phyloP scores from a whole-genome alignment of 495 filamentous ascomycete genomes.

The Astrocystis sublimbata region DNA sequence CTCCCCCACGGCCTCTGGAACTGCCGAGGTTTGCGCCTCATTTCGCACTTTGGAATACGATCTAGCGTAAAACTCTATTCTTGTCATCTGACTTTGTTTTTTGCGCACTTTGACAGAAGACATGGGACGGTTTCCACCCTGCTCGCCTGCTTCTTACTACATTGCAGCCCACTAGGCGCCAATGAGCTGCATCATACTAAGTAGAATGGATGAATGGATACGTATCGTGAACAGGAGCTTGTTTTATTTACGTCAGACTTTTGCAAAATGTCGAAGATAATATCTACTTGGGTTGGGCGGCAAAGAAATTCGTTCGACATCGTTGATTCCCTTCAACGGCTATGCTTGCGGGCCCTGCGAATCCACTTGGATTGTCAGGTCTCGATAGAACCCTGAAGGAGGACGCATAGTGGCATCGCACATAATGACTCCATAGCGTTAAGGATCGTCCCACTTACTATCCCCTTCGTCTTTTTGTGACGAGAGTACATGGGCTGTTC shows the following conservation, averaged over 20 bases:
- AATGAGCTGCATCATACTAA: no score
- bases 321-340: neutral
- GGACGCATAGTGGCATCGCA: neutral
- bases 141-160: no score
- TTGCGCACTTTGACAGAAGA: neutral
- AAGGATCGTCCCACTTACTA: neutral
- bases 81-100: neutral
- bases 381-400: neutral
- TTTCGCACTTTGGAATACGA: neutral
- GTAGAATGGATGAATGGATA: no score
- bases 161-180: neutral
- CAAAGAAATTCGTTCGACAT: neutral
- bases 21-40: conserved; percentile 9
- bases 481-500: neutral
- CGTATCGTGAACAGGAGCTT: neutral
- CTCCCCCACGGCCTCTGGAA: neutral
- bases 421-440: neutral
- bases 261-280: neutral
- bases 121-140: neutral
- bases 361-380: neutral
- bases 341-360: neutral
- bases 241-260: neutral
- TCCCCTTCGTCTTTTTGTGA: neutral
- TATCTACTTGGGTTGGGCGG: neutral
- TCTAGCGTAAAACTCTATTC: neutral